A percentile compares a stretch with the other conserved stretches of the same genome.
Evolutionary conservation across 2,329 filamentous ascomycete species (phyloP).

Genomic region (Trichoderma breve): DNA sequence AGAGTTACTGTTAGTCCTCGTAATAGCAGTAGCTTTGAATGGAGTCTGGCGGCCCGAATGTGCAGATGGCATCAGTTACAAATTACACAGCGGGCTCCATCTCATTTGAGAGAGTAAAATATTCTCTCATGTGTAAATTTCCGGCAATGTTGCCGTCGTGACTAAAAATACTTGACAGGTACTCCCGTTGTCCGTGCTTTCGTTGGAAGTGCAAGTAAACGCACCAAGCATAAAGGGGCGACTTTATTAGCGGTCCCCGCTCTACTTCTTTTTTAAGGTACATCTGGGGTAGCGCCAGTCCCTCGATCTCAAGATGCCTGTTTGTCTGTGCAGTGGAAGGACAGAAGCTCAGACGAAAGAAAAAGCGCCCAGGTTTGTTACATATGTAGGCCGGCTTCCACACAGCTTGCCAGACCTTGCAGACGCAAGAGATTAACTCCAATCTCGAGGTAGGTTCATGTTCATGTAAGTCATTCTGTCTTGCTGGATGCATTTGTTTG

Average conservation of each 20-base stretch:
- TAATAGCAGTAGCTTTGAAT: not conserved
- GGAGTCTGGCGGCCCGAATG: not conserved
- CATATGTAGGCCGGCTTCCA: not conserved
- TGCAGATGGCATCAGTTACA: not conserved
- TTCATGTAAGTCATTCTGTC: constrained; percentile 2
- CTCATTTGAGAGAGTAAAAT: not conserved
- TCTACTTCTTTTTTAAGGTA: not conserved
- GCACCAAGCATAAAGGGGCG: not conserved
- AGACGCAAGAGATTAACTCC: not conserved
- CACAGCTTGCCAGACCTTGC: not conserved
- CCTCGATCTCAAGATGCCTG: not conserved
- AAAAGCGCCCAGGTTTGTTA: not conserved
- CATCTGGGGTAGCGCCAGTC: constrained; percentile 4
- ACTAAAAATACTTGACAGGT: constrained; percentile 2
- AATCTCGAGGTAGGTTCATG: not conserved
- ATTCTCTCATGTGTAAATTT: not conserved
- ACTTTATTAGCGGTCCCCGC: constrained; percentile 14
- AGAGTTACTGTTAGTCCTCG: not conserved
- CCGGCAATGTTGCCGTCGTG: not conserved
- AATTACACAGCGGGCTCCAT: not conserved
- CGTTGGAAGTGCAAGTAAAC: not conserved
- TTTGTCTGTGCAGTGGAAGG: not conserved
- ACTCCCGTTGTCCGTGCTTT: not conserved
- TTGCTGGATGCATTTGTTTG: not conserved
- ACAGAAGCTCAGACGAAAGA: not conserved